Base-by-base conservation (phyloP, 2,329 filamentous ascomycete species). In the Whalleya microplaca region DNA sequence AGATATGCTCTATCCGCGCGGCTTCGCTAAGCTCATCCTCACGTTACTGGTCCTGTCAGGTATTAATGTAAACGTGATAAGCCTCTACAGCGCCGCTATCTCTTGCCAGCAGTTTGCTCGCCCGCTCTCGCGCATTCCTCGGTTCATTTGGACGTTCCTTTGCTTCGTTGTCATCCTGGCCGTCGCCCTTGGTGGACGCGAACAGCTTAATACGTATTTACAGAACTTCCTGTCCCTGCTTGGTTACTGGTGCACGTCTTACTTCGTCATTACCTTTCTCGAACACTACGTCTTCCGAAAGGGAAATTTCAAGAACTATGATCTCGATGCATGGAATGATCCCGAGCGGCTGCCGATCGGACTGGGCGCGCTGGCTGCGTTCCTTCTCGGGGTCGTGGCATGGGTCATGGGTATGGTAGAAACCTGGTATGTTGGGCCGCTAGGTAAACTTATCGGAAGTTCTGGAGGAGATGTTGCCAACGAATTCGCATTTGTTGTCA, bases 331-430 rank as follows among this genome's bases (percentile, higher is more conserved):
- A 6, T 83, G 79, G 78, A 77, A 82, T 56, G 72, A 73, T 42
- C 77, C 78, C 0, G 56, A 59, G 3, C 68, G 69, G 21, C 64
- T 82, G 61, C 80, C 80, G 0, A 41, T 76, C 14, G 80, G 79
- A 6, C 65, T 76, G 40, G 80, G 70, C 2, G 80, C 75, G 2
- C 63, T 74, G 0, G 55, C 71, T 3, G 77, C 80, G 0, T 83
- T 82, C 59, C 65, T 74, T 0, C 66, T 75, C 1, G 79, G 79
- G 1, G 69, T 78, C 7, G 75, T 72, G 4, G 61, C 50, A 43
- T 7, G 79, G 76, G 73, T 83, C 20, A 72, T 86, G 65, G 84
- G 83, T 1, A 86, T 87, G 83, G 76, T 76, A 45, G 78, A 84
- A 71, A 84, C 80, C 0, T 84, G 80, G 78, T 84, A 79, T 62